Conservation (phyloP, 768 basidiomycete genomes). For the Bullera alba region DNA sequence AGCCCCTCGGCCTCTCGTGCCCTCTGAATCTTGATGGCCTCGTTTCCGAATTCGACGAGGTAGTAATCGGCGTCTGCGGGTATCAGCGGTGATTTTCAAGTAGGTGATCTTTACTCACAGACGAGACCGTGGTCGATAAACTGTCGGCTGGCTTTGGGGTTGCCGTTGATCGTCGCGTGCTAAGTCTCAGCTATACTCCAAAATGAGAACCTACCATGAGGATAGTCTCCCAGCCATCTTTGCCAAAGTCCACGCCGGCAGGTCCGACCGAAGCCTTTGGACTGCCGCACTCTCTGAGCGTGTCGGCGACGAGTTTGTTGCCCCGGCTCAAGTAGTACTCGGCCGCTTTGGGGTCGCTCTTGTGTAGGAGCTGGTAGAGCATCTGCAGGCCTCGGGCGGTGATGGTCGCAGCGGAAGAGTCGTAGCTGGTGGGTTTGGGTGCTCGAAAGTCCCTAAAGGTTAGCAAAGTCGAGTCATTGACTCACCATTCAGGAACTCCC, state of each 20-base stretch:
- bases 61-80: slow-evolving; percentile 40
- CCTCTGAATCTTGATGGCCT: slow-evolving; percentile 29
- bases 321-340: slow-evolving; percentile 25
- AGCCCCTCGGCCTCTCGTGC: too few species aligned
- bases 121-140: slow-evolving; percentile 36
- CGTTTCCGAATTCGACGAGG: slow-evolving; percentile 33
- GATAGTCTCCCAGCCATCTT: slow-evolving; percentile 37
- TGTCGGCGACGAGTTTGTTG: slow-evolving; percentile 25
- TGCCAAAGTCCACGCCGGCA: slow-evolving; percentile 28
- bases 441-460: slow-evolving; percentile 37
- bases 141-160: slow-evolving; percentile 11
- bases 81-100: neutral
- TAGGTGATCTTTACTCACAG: slow-evolving; percentile 22
- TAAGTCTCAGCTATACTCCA: neutral
- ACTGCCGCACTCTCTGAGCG: slow-evolving; percentile 19
- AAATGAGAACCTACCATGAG: slow-evolving; percentile 10
- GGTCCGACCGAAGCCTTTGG: slow-evolving; percentile 14
- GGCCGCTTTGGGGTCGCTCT: slow-evolving; percentile 13
- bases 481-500: slow-evolving; percentile 34
- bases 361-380: slow-evolving; percentile 22
- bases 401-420: slow-evolving; percentile 32
- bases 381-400: slow-evolving; percentile 28
- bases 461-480: neutral
- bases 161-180: slow-evolving; percentile 38
- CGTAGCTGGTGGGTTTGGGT: slow-evolving; percentile 31